Evolutionary conservation across 169 alveolate species (phyloP).

Genomic region (Plasmodium inui): DNA sequence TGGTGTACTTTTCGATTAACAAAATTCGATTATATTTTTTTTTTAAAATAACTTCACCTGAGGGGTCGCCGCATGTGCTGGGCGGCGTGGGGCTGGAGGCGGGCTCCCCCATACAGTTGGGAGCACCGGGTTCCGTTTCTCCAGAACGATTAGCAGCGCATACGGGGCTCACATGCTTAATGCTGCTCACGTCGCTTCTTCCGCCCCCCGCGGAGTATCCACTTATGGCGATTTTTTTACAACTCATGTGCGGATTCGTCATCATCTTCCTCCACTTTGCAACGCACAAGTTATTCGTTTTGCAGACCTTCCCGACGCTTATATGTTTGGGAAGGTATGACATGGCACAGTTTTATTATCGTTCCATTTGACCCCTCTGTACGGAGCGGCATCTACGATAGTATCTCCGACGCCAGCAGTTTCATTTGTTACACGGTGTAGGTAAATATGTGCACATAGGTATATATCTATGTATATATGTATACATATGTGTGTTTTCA

Average conservation of each 20-base stretch:
- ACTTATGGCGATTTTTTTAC: background rate
- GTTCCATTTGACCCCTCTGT: background rate
- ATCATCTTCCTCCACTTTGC: background rate
- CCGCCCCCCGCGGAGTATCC: background rate
- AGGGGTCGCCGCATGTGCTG: background rate
- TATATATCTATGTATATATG: too few species aligned
- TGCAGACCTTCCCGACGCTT: conserved; percentile 5
- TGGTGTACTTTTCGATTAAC: conserved; percentile 67
- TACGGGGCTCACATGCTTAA: background rate
- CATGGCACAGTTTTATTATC: conserved; percentile 43
- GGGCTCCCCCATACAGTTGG: background rate
- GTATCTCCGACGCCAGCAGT: background rate
- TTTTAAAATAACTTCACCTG: background rate
- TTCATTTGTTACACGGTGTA: background rate
- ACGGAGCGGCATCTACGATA: background rate
- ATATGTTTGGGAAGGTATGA: background rate
- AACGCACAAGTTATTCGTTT: background rate
- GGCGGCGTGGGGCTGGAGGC: background rate
- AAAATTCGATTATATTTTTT: conserved; percentile 34
- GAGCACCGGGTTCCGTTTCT: background rate
- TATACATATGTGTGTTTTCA: background rate
- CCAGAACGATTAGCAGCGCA: background rate
- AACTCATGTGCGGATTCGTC: background rate
- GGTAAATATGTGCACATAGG: background rate
- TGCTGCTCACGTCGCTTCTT: background rate